Percentiles rank a stretch among this genome's conserved stretches.
These are phyloP conservation scores for Eutrema japonicum DNA, from an alignment of 345 rosid genomes.

Conservation along the genomic window DNA sequence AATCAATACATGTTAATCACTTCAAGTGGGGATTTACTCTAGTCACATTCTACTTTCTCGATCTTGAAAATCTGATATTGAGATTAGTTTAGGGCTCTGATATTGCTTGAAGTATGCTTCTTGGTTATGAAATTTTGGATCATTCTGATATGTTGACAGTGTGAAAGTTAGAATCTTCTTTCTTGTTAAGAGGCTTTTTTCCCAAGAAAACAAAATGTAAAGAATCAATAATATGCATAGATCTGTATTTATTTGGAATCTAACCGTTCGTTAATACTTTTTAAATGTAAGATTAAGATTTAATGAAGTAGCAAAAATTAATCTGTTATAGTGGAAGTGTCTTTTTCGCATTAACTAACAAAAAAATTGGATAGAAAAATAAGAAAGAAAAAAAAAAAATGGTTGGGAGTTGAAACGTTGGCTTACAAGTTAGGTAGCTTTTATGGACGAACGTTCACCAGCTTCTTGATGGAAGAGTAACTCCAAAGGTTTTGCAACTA, in stretches of 20 bases:
- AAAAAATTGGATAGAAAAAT: neutral
- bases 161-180: neutral
- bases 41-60: too few species aligned
- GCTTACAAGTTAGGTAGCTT: slow-evolving; percentile 36
- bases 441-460: slow-evolving; percentile 29
- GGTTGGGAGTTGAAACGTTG: slow-evolving; percentile 35
- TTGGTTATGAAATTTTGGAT: too few species aligned
- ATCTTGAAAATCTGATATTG: too few species aligned
- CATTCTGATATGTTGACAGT: neutral
- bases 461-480: slow-evolving; percentile 20
- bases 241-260: neutral
- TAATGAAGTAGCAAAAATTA: neutral
- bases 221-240: neutral
- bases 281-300: neutral
- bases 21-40: too few species aligned
- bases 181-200: neutral
- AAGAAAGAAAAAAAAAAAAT: neutral
- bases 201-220: neutral
- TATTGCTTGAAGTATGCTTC: too few species aligned
- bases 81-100: too few species aligned
- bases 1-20: too few species aligned
- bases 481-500: slow-evolving; percentile 20
- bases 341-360: neutral
- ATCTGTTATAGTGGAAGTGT: neutral
- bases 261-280: neutral